A percentile compares a stretch with the other conserved stretches of the same genome.
Conservation (phyloP, 2,329 filamentous ascomycete species). For the Alternaria gansuensis region DNA sequence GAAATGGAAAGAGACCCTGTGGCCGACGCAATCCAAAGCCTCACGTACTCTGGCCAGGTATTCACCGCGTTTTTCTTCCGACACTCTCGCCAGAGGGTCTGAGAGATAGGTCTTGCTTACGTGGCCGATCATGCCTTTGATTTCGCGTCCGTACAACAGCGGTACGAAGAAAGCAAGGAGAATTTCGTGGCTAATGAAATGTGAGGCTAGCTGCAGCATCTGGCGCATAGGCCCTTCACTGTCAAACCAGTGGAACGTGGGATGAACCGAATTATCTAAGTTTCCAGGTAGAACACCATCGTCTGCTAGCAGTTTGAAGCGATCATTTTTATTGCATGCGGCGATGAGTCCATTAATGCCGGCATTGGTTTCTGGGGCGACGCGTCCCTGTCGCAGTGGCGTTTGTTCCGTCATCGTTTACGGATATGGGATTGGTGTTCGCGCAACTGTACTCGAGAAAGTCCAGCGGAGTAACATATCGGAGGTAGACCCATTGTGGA, state of each 20-base stretch:
- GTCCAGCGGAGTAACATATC: constrained; percentile 10
- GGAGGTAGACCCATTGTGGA: constrained; percentile 22
- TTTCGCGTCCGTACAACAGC: constrained; percentile 37
- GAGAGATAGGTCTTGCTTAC: constrained; percentile 32
- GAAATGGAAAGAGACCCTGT: constrained; percentile 37
- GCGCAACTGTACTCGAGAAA: not conserved
- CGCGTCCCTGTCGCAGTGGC: constrained; percentile 13
- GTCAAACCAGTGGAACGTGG: constrained; percentile 39
- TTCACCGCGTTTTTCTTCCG: constrained; percentile 18
- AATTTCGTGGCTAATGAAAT: constrained; percentile 42
- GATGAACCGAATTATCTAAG: constrained; percentile 43
- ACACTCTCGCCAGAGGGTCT: constrained; percentile 28
- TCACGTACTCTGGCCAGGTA: constrained; percentile 32
- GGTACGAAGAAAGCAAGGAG: constrained; percentile 46
- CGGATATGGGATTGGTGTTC: not conserved
- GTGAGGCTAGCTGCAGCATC: constrained; percentile 45
- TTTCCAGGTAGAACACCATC: constrained; percentile 31
- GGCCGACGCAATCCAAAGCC: constrained; percentile 41
- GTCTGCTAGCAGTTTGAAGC: constrained; percentile 45
- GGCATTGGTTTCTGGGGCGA: constrained; percentile 5
- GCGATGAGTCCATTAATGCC: constrained; percentile 33
- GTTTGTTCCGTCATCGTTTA: constrained; percentile 16
- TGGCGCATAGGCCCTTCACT: constrained; percentile 28
- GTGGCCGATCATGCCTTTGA: constrained; percentile 16
- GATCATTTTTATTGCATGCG: constrained; percentile 41